Base-by-base conservation (phyloP, 2,329 filamentous ascomycete species). In the Penicillium sp. region DNA sequence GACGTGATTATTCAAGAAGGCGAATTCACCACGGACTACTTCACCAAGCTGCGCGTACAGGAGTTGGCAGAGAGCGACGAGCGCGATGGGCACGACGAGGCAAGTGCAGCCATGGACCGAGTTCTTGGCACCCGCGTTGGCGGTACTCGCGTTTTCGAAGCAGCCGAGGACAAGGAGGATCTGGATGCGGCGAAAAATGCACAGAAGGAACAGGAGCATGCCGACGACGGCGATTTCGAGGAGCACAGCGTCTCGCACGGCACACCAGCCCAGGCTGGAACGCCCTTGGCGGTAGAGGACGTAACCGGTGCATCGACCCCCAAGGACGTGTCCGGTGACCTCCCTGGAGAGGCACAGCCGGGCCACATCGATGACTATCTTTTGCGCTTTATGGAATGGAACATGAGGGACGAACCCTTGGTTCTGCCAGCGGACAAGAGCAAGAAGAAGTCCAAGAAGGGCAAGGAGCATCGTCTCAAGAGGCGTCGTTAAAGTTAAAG, bases 1-100 rank as follows among this genome's bases (percentile, higher is more conserved):
- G 94, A 99, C 60, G 91, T 99, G 7, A 92, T 99, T 53, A 99
- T 99, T 62, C 95, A 99, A 69, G 94, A 97, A 70, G 94, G 94
- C 59, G 91, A 93, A 62, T 99, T 99, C 71, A 99, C 93, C 0
- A 99, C 94, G 0, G 94, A 99, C 67, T 92, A 96, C 71, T 93
- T 96, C 74, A 91, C 91, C 65, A 91, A 88, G 64, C 79, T 89
- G 40, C 78, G 82, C 2, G 86, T 88, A 47, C 81, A 84, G 35
- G 89, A 90, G 56, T 86, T 89, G 47, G 78, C 90, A 26, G 83
- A 81, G 49, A 81, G 83, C 30, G 73, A 75, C 34, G 75, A 84
- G 23, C 79, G 82, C n/a, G 82, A 86, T 61, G 80, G 79, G 0
- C 84, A 88, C 55, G 86, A 88, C 19, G 89, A 89, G 47, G 89